Conservation (phyloP, 768 basidiomycete species). For the Agaricus subrufescens region DNA sequence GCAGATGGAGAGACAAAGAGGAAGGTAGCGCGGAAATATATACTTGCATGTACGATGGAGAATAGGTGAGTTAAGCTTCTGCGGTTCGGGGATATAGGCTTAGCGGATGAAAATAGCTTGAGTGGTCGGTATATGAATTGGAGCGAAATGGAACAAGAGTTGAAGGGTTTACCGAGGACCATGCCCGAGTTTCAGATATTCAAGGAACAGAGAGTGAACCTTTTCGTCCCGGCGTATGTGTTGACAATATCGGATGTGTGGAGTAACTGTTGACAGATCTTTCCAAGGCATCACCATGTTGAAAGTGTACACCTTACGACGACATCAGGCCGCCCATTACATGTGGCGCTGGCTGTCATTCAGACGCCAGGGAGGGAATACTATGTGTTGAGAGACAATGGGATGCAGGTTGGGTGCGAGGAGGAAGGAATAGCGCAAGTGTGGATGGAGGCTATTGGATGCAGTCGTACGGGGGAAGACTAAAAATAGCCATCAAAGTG, state of each 20-base stretch:
- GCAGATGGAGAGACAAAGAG: slow-evolving; percentile 39
- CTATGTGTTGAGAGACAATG: slow-evolving; percentile 67
- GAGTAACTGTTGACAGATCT: background rate
- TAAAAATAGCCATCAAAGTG: slow-evolving; percentile 8
- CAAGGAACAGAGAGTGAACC: slow-evolving; percentile 31
- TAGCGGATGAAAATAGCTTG: slow-evolving; percentile 20
- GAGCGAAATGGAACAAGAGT: slow-evolving; percentile 68
- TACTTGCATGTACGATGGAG: slow-evolving; percentile 65
- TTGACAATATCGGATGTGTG: background rate
- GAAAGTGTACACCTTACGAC: slow-evolving; percentile 70
- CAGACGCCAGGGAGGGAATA: slow-evolving; percentile 70
- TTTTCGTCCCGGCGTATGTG: slow-evolving; percentile 64
- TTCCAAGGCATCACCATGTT: slow-evolving; percentile 62
- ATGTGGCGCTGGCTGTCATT: slow-evolving; percentile 60
- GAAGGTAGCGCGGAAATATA: slow-evolving; percentile 54
- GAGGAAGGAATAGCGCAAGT: slow-evolving; percentile 62
- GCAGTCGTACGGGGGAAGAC: slow-evolving; percentile 21
- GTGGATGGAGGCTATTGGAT: slow-evolving; percentile 59
- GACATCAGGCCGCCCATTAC: slow-evolving; percentile 37
- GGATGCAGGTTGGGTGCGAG: slow-evolving; percentile 72
- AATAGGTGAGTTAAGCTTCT: slow-evolving; percentile 49
- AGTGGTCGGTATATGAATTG: slow-evolving; percentile 69
- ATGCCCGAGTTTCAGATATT: slow-evolving; percentile 10
- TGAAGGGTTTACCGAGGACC: slow-evolving; percentile 39
- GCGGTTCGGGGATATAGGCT: background rate